Conservation (phyloP, 306 rosid species). For the Sicyos baderoa region DNA sequence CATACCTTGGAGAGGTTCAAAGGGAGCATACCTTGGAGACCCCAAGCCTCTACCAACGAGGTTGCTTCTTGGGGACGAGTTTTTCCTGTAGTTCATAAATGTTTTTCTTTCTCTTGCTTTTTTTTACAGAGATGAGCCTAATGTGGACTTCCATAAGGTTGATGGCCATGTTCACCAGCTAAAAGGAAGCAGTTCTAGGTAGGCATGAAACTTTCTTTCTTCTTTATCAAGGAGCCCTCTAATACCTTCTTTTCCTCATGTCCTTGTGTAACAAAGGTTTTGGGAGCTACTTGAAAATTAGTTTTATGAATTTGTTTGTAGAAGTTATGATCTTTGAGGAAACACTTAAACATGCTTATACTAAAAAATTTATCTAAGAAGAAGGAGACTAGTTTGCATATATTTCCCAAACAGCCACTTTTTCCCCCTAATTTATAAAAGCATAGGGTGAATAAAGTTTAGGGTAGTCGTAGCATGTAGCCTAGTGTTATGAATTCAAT, state of each 20-base stretch:
- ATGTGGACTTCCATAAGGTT: constrained; percentile 68
- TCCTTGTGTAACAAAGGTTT: not conserved
- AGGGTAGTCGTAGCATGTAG: too few relatives aligned
- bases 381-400: not conserved
- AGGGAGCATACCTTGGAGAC: too few relatives aligned
- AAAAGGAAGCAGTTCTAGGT: constrained; percentile 99
- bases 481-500: too few relatives aligned
- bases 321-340: not conserved
- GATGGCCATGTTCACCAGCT: constrained; percentile 96
- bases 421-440: constrained; percentile 1
- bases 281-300: not conserved
- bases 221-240: not conserved
- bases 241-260: not conserved
- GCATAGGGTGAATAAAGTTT: not conserved
- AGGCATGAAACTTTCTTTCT: not conserved
- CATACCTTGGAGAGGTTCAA: too few relatives aligned
- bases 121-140: constrained; percentile 48
- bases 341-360: not conserved
- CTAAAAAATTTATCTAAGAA: not conserved
- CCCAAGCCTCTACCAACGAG: too few relatives aligned
- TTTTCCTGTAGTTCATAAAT: not conserved
- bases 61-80: too few relatives aligned
- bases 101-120: not conserved
- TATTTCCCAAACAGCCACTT: constrained; percentile 1
- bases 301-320: not conserved